Evolutionary conservation across 73 alveolate species (phyloP).

Genomic region (Tetrahymena borealis): DNA sequence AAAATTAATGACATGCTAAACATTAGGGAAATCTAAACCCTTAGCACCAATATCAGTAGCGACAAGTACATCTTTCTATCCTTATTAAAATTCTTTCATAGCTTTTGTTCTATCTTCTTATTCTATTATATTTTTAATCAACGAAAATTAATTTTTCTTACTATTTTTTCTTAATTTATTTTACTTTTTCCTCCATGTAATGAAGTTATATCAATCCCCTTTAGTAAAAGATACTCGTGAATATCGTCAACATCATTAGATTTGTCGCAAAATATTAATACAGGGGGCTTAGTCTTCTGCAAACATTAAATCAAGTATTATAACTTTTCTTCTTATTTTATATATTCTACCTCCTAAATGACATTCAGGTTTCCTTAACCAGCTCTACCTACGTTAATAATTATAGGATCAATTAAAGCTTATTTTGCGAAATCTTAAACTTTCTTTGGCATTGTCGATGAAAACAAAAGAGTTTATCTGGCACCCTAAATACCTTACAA

Average conservation of each 20-base stretch:
- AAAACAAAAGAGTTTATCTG: conserved; percentile 70
- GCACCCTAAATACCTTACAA: conserved; percentile 43
- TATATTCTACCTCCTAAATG: conserved; percentile 24
- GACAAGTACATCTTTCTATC: conserved; percentile 65
- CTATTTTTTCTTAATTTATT: not conserved
- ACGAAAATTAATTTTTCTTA: not conserved
- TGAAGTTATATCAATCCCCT: conserved; percentile 41
- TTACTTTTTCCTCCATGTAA: conserved; percentile 49
- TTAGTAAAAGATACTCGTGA: conserved; percentile 36
- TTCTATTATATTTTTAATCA: conserved; percentile 9
- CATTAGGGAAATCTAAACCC: conserved; percentile 76
- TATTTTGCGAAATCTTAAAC: conserved; percentile 63
- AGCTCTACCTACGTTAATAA: conserved; percentile 41
- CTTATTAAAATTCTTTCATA: conserved; percentile 56
- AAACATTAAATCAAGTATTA: conserved; percentile 45
- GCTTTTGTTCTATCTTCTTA: conserved; percentile 62
- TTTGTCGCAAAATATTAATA: conserved; percentile 57
- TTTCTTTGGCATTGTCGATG: conserved; percentile 78
- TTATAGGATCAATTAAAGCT: conserved; percentile 55
- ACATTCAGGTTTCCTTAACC: conserved; percentile 50
- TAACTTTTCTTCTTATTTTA: conserved; percentile 52
- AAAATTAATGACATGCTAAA: conserved; percentile 75
- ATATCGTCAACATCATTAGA: conserved; percentile 43
- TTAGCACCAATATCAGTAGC: conserved; percentile 89
- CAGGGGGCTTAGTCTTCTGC: conserved; percentile 58